Base-by-base conservation (phyloP, 2,329 filamentous ascomycete species). In the Paecilomyces dactylethromorphus region DNA sequence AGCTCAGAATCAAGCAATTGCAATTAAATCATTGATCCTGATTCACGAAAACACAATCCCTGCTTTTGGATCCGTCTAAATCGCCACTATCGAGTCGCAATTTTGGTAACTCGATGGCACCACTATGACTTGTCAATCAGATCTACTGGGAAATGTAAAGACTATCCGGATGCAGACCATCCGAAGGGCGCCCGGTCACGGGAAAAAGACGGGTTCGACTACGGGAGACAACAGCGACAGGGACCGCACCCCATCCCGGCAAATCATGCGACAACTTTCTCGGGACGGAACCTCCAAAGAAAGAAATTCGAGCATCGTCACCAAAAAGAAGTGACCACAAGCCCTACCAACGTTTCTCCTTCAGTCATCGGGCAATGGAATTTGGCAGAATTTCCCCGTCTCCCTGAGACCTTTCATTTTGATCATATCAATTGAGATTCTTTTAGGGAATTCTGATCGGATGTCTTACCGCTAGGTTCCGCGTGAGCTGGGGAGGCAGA, bases 301-400 rank as follows among this genome's bases (percentile, higher is more conserved):
- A 63, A 58, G 50, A 60, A 56, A 64, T 61, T 60, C 65, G 57
- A 66, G 35, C 22, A 55, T 53, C 24, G 15, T 45, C 39, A n/a
- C 35, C 35, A n/a, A n/a, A 39, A 45, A 21, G n/a, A 18, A 45
- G 6, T 10, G 5, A 45, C 39, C 35, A 45, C 39, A 45, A n/a
- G n/a, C 35, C 35, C 18, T 18, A 15, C 15, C 35, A 18, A 8
- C 4, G 8, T 2, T 45, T n/a, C 35, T 45, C 35, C 15, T 45
- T 15, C 1, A n/a, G 35, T 8, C 15, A 1, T 7, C 15, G 35
- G 35, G 39, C n/a, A 18, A 45, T 45, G 39, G 39, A n/a, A n/a
- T 45, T n/a, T 45, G n/a, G 10, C 15, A 45, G n/a, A 45, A 18
- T 8, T 21, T 18, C 5, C n/a, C 39, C 39, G 39, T 45, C 39